A percentile compares a stretch with the other conserved stretches of the same genome.
Evolutionary conservation across 441 rosid species (phyloP).

Genomic region (Mallotus japonicus): DNA sequence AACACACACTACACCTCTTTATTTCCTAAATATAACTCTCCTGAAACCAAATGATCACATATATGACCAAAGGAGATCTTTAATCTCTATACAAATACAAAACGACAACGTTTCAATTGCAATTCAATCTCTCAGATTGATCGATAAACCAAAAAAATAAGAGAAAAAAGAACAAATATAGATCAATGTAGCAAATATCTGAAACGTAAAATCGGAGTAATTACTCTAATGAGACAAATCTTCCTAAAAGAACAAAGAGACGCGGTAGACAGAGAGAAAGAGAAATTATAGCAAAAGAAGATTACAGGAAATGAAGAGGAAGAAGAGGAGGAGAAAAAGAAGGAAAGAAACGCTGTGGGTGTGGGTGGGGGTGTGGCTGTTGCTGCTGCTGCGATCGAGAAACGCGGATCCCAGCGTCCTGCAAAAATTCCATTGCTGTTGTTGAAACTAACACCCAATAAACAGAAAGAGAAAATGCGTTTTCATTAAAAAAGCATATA

Average conservation of each 20-base stretch:
- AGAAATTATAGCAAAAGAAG: constrained; percentile 13
- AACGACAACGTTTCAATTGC: neutral
- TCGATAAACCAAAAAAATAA: neutral
- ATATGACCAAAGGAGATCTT: constrained; percentile 17
- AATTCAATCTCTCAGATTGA: neutral
- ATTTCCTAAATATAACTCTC: constrained; percentile 1
- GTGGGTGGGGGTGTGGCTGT: constrained; percentile 8
- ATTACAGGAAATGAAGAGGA: constrained; percentile 5
- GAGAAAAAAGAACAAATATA: neutral
- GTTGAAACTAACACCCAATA: constrained; percentile 26
- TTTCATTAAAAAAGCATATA: constrained; percentile 25
- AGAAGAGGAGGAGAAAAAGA: constrained; percentile 8
- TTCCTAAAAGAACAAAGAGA: constrained; percentile 6
- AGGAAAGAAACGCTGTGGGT: constrained; percentile 3
- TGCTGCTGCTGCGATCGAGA: constrained; percentile 36
- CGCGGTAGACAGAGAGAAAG: neutral
- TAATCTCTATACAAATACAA: neutral
- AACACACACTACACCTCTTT: neutral
- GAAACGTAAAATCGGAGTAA: neutral
- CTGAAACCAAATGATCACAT: constrained; percentile 3
- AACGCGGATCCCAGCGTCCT: constrained; percentile 55
- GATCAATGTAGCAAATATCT: constrained; percentile 26
- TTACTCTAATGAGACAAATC: constrained; percentile 3
- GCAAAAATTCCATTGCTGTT: constrained; percentile 39
- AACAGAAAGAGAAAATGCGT: constrained; percentile 16